Percentiles rank a stretch among this genome's conserved stretches.
phyloP scores from a whole-genome alignment of 495 filamentous ascomycete species.

The Talaromyces adpressus region DNA sequence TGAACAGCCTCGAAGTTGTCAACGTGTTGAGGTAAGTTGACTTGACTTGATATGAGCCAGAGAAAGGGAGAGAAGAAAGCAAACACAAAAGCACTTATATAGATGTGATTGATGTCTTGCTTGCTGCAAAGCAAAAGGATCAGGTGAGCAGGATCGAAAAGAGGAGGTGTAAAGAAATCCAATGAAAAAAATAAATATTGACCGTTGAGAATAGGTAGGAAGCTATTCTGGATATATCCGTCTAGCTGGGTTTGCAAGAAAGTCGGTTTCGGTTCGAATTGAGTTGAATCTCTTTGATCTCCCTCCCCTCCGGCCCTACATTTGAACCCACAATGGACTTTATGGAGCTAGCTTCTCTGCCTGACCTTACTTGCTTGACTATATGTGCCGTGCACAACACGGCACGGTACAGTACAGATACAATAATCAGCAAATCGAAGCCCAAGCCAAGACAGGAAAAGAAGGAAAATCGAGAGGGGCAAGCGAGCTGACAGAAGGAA shows the following conservation, averaged over 20 bases:
- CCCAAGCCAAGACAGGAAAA: background rate
- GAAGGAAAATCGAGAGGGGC: background rate
- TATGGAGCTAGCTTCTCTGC: background rate
- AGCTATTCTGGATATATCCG: background rate
- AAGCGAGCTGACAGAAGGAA: background rate
- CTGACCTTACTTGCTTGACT: background rate
- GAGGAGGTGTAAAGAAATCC: background rate
- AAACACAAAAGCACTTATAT: background rate
- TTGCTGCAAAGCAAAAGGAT: background rate
- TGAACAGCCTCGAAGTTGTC: conserved; percentile 1
- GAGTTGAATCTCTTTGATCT: conserved; percentile 4
- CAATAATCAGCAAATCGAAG: background rate
- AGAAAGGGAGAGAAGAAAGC: background rate
- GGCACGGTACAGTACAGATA: background rate
- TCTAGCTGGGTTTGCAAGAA: background rate
- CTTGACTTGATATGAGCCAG: background rate
- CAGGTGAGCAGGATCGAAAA: background rate
- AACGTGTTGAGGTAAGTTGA: background rate
- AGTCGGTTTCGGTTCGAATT: background rate
- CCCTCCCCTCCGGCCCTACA: background rate
- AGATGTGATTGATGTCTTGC: background rate
- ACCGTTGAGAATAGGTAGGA: background rate
- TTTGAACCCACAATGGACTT: conserved; percentile 1
- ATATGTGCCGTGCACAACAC: background rate
- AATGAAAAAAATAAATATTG: background rate